Conservation (phyloP, 345 rosid genomes). For the Lepidium africanum region DNA sequence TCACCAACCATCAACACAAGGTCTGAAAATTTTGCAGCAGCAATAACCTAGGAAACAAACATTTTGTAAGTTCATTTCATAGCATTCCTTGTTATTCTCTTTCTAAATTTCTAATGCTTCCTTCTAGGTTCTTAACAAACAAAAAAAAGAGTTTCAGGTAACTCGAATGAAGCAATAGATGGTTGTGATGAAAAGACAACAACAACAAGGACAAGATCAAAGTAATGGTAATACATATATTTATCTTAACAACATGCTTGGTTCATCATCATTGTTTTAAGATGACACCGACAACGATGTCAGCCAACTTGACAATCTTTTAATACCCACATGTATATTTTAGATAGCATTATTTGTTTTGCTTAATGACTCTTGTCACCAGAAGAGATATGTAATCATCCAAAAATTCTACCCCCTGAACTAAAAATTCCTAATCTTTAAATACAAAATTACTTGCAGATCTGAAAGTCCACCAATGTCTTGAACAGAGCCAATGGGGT, state of each 20-base stretch:
- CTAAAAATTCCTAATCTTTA: not conserved
- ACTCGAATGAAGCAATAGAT: too few relatives aligned
- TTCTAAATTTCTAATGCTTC: too few relatives aligned
- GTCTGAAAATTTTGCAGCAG: constrained; percentile 92
- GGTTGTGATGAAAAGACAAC: too few relatives aligned
- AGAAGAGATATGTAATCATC: not conserved
- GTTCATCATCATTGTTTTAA: too few relatives aligned
- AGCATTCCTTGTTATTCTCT: not conserved
- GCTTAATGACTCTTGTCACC: not conserved
- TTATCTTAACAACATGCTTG: too few relatives aligned
- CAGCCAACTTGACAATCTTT: not conserved
- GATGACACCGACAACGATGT: not conserved
- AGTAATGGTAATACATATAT: too few relatives aligned
- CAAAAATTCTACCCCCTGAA: not conserved
- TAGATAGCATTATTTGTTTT: not conserved
- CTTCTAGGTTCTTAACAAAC: too few relatives aligned
- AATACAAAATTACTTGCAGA: constrained; percentile 41
- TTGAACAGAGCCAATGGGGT: constrained; percentile 21
- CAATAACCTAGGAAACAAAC: constrained; percentile 68
- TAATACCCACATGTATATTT: not conserved
- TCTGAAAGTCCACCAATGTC: constrained; percentile 52
- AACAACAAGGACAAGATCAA: too few relatives aligned
- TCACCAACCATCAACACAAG: constrained; percentile 87
- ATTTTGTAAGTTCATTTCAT: not conserved
- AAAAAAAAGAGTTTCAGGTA: too few relatives aligned